Base-by-base conservation (phyloP, 2,329 filamentous ascomycete species). In the Juglanconis sp. region DNA sequence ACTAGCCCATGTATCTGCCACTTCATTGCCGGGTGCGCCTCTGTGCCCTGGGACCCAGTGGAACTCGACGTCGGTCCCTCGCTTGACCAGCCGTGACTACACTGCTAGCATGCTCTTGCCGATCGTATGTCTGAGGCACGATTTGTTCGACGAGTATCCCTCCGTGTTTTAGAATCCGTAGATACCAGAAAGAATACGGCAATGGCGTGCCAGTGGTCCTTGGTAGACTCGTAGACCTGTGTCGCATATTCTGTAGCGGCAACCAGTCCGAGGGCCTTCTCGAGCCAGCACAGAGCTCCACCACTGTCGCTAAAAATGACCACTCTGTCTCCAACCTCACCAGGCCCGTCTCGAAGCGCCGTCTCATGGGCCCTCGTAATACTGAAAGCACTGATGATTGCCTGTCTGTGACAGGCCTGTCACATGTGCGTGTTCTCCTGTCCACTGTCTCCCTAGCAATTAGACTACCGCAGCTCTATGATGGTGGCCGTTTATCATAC, bases 11-110 rank as follows among this genome's bases (percentile, higher is more conserved):
- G 13, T 36, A 32, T 50, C 57, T 31, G 57, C 52, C 13, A 56
- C 44, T 32, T 56, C 46, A 24, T 59, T 56, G 5, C 52, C 57
- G 8, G 34, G n/a, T 1, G 50, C 10, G 15, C 57, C 47, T 2
- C 15, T 44, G 31, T 56, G 35, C 5, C 24, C 51, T n/a, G 52
- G 52, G 8, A 44, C 52, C 57, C 51, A 59, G 52, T 38, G 46
- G n/a, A 50, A 51, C 11, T 59, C 51, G 30, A 56, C 46, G 24
- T 38, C n/a, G n/a, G 7, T 13, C 30, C 51, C 52, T 10, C 49
- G 44, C 31, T 30, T 15, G n/a, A 46, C 44, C 44, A 59, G 32
- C 46, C 50, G 38, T 7, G 17, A 56, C 11, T 56, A 50, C 9
- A 30, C 46, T 36, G 49, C 52, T 17, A 56, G 36, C 6, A 34